These are phyloP conservation scores for Coniochaeta ligniaria DNA, from an alignment of 2,329 filamentous ascomycete species.

Conservation along the genomic window DNA sequence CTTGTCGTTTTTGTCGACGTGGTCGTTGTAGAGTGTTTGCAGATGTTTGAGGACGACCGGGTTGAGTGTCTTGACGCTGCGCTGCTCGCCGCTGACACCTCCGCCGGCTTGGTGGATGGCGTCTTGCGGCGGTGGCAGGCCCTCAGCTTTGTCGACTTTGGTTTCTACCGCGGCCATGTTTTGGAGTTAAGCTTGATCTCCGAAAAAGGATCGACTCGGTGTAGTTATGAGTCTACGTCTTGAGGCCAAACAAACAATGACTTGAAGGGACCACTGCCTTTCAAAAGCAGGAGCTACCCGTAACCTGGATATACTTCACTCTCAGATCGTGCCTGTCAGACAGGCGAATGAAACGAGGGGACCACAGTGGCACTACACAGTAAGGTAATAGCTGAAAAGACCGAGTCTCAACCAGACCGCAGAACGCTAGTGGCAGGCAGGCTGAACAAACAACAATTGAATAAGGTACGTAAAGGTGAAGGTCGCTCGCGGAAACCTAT, in stretches of 20 bases:
- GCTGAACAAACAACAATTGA: neutral
- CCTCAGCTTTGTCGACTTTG: neutral
- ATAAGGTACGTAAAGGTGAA: too few species aligned
- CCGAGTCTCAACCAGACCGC: neutral
- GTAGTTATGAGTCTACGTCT: too few species aligned
- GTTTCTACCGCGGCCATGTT: neutral
- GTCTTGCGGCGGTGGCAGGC: constrained; percentile 12
- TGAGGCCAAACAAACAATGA: too few species aligned
- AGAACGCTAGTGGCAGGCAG: neutral
- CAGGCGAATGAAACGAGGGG: neutral
- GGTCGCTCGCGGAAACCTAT: neutral
- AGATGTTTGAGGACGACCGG: constrained; percentile 33
- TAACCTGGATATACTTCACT: neutral
- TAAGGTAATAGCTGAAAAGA: too few species aligned
- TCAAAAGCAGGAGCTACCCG: neutral
- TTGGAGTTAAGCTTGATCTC: neutral
- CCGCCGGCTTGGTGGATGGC: constrained; percentile 38
- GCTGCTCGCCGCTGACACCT: constrained; percentile 34
- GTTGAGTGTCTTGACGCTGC: constrained; percentile 32
- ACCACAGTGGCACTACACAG: neutral
- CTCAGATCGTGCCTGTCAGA: neutral
- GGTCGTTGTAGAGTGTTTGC: constrained; percentile 35
- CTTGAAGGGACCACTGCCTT: neutral
- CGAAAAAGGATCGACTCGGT: too few species aligned
- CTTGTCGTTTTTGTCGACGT: constrained; percentile 30